Conservation (phyloP, 257 asterid species). For the Solanum bulbocastanum region DNA sequence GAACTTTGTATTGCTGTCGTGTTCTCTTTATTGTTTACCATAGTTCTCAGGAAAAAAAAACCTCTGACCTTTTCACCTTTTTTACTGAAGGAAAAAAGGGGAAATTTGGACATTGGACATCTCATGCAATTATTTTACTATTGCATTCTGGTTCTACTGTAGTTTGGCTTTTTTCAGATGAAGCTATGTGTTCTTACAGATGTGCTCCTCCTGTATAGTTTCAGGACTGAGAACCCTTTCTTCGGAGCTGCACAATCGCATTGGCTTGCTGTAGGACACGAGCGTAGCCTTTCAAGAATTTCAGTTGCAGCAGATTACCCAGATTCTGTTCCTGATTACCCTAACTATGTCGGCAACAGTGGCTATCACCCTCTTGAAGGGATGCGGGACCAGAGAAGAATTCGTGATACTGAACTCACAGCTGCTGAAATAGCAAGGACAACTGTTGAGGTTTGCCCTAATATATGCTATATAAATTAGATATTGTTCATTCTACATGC, state of each 20-base stretch:
- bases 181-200: background rate
- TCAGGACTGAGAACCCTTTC: constrained; percentile 38
- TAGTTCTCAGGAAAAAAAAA: background rate
- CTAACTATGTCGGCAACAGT: constrained; percentile 28
- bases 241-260: constrained; percentile 37
- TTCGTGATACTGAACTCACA: constrained; percentile 44
- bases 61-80: background rate
- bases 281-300: constrained; percentile 35
- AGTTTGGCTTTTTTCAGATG: background rate
- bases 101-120: background rate
- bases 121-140: background rate
- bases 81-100: background rate
- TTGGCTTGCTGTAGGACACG: constrained; percentile 35
- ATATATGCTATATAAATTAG: background rate
- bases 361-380: constrained; percentile 85
- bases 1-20: background rate
- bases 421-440: constrained; percentile 76
- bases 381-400: constrained; percentile 34
- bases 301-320: constrained; percentile 80
- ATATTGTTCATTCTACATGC: background rate
- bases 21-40: background rate
- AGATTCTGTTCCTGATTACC: constrained; percentile 69
- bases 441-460: constrained; percentile 48
- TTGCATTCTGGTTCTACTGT: background rate
- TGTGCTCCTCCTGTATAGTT: constrained; percentile 16